Conservation (phyloP, 129 eudicot species). For the Pseudognaphalium luteoalbum region DNA sequence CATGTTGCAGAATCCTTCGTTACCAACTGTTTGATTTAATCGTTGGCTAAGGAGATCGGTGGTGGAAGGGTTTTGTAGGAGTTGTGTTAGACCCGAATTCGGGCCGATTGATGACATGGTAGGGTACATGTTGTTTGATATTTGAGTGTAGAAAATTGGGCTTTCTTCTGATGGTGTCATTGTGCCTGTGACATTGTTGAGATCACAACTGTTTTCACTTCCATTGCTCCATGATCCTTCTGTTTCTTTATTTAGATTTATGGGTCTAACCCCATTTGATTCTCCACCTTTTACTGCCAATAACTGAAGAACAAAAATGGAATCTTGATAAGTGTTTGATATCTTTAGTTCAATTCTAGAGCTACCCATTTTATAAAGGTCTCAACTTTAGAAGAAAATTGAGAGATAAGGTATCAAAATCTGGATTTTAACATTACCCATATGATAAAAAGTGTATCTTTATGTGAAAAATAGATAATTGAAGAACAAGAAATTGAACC, state of each 20-base stretch:
- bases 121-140: conserved; percentile 37
- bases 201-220: conserved; percentile 76
- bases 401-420: not conserved
- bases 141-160: conserved; percentile 40
- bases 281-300: conserved; percentile 62
- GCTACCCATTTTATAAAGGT: conserved; percentile 14
- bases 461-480: not conserved
- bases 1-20: conserved; percentile 70
- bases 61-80: conserved; percentile 57
- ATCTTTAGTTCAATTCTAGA: conserved; percentile 19
- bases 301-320: conserved; percentile 46
- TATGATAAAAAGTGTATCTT: not conserved
- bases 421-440: conserved; percentile 17
- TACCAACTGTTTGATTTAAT: conserved; percentile 42
- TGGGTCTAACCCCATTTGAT: conserved; percentile 49
- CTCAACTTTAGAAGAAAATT: not conserved
- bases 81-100: conserved; percentile 48
- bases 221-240: conserved; percentile 95
- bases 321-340: conserved; percentile 28
- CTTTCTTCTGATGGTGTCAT: conserved; percentile 58
- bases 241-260: conserved; percentile 79
- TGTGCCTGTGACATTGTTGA: conserved; percentile 42
- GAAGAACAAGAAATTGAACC: not conserved
- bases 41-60: conserved; percentile 52
- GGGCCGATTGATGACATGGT: conserved; percentile 36